Conservation (phyloP, 1,139 yeast genomes). For the Suhomyces bribrorum region DNA sequence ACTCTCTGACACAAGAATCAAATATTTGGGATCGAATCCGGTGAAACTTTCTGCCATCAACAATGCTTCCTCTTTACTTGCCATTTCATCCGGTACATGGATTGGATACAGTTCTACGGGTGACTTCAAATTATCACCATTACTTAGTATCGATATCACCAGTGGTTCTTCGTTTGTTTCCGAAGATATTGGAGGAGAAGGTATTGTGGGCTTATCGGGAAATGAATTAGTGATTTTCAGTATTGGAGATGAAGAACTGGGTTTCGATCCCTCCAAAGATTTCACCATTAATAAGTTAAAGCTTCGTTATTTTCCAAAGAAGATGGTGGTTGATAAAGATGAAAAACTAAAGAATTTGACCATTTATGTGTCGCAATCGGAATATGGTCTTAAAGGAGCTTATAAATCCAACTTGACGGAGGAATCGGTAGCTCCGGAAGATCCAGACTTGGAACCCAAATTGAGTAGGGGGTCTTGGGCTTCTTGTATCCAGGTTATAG, state of each 20-base stretch:
- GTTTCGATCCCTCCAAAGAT: slow-evolving; percentile 44
- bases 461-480: slow-evolving; percentile 37
- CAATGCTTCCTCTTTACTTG: slow-evolving; percentile 32
- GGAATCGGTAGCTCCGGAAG: slow-evolving; percentile 30
- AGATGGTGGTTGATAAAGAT: slow-evolving; percentile 31
- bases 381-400: slow-evolving; percentile 39
- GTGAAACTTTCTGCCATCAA: slow-evolving; percentile 49
- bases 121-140: slow-evolving; percentile 44
- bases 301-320: slow-evolving; percentile 56
- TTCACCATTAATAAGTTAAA: slow-evolving; percentile 44
- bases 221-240: slow-evolving; percentile 60
- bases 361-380: slow-evolving; percentile 49
- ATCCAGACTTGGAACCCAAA: slow-evolving; percentile 40
- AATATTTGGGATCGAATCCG: slow-evolving; percentile 70
- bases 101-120: slow-evolving; percentile 24
- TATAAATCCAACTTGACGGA: slow-evolving; percentile 13
- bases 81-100: slow-evolving; percentile 49
- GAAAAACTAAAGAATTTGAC: slow-evolving; percentile 13
- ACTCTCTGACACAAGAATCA: slow-evolving; percentile 65
- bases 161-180: slow-evolving; percentile 57
- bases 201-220: slow-evolving; percentile 65
- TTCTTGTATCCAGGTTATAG: slow-evolving; percentile 56
- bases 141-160: slow-evolving; percentile 32
- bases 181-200: slow-evolving; percentile 60
- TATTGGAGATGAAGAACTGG: slow-evolving; percentile 43